Conservation (phyloP, 331 rosid genomes). For the Saraca asoca region DNA sequence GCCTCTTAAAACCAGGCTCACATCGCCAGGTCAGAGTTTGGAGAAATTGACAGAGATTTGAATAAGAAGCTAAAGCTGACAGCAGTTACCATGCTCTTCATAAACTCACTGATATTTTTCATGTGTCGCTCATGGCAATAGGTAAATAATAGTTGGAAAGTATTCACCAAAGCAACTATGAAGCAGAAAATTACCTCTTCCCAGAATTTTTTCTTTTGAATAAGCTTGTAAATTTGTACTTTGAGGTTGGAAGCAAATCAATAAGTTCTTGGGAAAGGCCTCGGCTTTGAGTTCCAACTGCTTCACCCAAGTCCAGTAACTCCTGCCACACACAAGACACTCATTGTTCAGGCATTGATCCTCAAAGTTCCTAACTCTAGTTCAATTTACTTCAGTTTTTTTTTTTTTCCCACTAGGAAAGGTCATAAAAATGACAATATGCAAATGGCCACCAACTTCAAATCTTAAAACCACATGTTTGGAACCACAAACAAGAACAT, state of each 20-base stretch:
- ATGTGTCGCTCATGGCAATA: neutral
- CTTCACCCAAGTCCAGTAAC: slow-evolving; percentile 81
- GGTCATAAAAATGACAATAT: slow-evolving; percentile 1
- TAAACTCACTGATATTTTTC: too few relatives aligned
- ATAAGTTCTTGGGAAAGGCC: slow-evolving; percentile 85
- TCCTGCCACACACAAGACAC: slow-evolving; percentile 53
- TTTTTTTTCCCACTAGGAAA: slow-evolving; percentile 10
- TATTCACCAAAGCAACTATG: neutral
- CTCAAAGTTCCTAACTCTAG: slow-evolving; percentile 21
- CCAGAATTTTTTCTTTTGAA: slow-evolving; percentile 72
- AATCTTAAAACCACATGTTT: neutral
- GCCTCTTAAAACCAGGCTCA: too few relatives aligned
- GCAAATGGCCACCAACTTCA: slow-evolving; percentile 22
- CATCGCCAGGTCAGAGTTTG: too few relatives aligned
- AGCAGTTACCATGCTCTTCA: too few relatives aligned
- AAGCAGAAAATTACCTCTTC: slow-evolving; percentile 57
- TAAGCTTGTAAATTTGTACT: slow-evolving; percentile 65
- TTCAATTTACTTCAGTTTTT: neutral
- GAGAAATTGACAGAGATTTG: too few relatives aligned
- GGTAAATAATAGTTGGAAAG: neutral
- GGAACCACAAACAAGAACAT: too few relatives aligned
- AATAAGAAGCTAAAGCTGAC: too few relatives aligned
- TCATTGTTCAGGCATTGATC: slow-evolving; percentile 19
- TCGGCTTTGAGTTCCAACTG: slow-evolving; percentile 84
- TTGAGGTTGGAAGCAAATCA: slow-evolving; percentile 72